Evolutionary conservation across 1,284 basidiomycete genomes (phyloP), one percentile per base, ranked within the genome.

Genomic region (Tetrapyrgos nigripes): DNA sequence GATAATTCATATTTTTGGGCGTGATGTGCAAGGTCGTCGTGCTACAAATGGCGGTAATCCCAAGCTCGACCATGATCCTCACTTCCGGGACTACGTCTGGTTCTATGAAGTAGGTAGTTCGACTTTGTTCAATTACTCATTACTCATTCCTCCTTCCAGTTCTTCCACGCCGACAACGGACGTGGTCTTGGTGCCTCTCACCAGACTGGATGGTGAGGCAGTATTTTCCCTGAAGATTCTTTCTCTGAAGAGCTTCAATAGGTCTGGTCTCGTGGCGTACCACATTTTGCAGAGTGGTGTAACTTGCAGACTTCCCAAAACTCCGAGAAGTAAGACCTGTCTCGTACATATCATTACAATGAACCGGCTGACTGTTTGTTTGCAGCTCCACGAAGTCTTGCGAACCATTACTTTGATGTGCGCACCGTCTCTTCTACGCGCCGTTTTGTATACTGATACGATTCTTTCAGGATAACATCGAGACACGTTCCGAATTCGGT

Each of bases 51-150:
- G 95, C 26, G 95, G 95, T 14, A 91, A 92, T 69, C 81, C 86
- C 26, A 94, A 92, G 74, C 78, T 98, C 63, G 93, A 98, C 76
- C 81, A 84, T 59, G 97, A 98, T 73, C 94, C 96, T n/a, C 84
- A 98, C 78, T 98, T 98, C 85, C 84, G 94, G 48, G 95, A 98
- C 73, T 97, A 98, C 71, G 88, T 97, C 45, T 93, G 90, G 83
- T 98, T 98, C 82, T 92, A 96, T 73, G 96, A 97, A 76, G 92
- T 93, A 60, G 59, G 81, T 63, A 50, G n/a, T 54, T 21, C 27
- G 3, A 10, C 17, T 29, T 24, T 23, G 24, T 13, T 35, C 31
- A 13, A 10, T 24, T 50, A 24, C 17, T 14, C 50, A 44, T 29
- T 45, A 27, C 62, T 63, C 43, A 68, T 46, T 35, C 23, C 47